Evolutionary conservation across 2,329 filamentous ascomycete genomes (phyloP).

Genomic region (Hymenoscyphus repandus): DNA sequence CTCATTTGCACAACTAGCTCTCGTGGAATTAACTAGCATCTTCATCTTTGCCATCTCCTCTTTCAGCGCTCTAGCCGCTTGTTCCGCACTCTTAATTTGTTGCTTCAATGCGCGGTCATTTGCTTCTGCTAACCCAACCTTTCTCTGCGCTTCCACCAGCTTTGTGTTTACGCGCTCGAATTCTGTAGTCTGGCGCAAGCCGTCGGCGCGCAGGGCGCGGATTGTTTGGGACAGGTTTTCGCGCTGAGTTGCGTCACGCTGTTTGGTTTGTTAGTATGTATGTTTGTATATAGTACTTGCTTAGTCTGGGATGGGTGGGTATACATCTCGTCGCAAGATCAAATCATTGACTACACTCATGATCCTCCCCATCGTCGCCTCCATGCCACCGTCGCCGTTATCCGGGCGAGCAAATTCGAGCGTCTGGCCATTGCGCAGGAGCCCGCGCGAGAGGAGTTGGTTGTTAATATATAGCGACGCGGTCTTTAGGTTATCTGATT

Average conservation of each 20-base stretch:
- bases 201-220: slow-evolving; percentile 68
- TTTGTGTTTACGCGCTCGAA: slow-evolving; percentile 54
- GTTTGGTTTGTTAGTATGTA: slow-evolving; percentile 6
- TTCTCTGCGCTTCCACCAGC: slow-evolving; percentile 49
- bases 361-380: slow-evolving; percentile 73
- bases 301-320: slow-evolving; percentile 29
- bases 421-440: slow-evolving; percentile 61
- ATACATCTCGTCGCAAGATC: slow-evolving; percentile 81
- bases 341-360: slow-evolving; percentile 94
- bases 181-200: slow-evolving; percentile 66
- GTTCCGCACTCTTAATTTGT: slow-evolving; percentile 69
- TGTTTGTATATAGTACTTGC: slow-evolving; percentile 5
- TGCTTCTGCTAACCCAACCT: slow-evolving; percentile 56
- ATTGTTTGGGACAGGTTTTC: slow-evolving; percentile 78
- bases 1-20: slow-evolving; percentile 83
- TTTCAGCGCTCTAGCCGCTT: slow-evolving; percentile 68
- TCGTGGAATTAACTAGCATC: slow-evolving; percentile 72
- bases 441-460: slow-evolving; percentile 60
- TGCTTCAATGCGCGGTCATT: slow-evolving; percentile 65
- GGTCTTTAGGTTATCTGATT: slow-evolving; percentile 54
- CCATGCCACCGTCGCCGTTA: slow-evolving; percentile 54
- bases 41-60: slow-evolving; percentile 81
- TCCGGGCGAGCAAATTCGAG: slow-evolving; percentile 80
- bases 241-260: slow-evolving; percentile 86
- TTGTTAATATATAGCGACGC: slow-evolving; percentile 71